Conservation (phyloP, 148 eudicot species). For the Pharnaceum exiguum region DNA sequence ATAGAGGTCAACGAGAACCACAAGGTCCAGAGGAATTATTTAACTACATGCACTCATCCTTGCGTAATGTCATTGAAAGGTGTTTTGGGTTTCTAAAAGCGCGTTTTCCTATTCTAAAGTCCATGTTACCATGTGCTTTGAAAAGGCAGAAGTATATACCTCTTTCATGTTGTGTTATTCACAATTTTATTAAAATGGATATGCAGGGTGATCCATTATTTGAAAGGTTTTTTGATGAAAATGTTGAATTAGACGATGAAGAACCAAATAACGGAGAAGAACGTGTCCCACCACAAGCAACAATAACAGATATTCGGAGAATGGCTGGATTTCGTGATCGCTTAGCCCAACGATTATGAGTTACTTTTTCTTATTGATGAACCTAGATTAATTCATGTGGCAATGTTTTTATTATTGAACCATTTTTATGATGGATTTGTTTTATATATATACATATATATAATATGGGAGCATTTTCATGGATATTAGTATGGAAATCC, state of each 20-base stretch:
- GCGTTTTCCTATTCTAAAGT: not conserved
- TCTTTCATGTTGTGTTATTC: not conserved
- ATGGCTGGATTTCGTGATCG: not conserved
- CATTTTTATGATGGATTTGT: too few species aligned
- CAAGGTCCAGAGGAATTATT: slow-evolving; percentile 11
- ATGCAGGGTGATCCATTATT: not conserved
- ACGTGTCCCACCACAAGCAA: not conserved
- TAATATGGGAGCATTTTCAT: too few species aligned
- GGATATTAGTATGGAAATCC: too few species aligned
- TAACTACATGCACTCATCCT: slow-evolving; percentile 9
- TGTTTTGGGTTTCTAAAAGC: slow-evolving; percentile 15
- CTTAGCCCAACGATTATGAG: not conserved
- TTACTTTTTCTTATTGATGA: not conserved
- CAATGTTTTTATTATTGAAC: too few species aligned
- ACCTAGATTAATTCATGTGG: not conserved
- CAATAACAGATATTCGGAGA: not conserved
- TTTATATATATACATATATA: too few species aligned
- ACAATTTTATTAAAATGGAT: not conserved
- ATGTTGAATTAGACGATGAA: not conserved
- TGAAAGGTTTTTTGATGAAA: not conserved
- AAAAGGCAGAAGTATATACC: not conserved
- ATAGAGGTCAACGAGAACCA: not conserved
- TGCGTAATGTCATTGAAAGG: slow-evolving; percentile 7
- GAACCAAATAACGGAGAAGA: not conserved
- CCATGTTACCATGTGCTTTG: not conserved